phyloP scores from a whole-genome alignment of 768 basidiomycete genomes.

The Galerina marginata region DNA sequence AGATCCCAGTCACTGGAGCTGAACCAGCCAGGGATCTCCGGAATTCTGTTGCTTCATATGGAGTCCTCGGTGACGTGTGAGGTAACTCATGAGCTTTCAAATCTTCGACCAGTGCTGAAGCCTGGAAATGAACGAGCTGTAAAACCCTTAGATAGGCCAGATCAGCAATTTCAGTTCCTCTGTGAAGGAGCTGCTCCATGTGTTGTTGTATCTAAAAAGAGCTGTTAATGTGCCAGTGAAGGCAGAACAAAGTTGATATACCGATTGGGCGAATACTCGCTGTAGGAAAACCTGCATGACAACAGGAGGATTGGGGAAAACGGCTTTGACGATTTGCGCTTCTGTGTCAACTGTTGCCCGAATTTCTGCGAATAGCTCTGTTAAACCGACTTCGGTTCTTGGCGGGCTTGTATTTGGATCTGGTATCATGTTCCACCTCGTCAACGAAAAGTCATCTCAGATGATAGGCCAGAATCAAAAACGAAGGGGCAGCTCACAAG shows the following conservation, averaged over 20 bases:
- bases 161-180: slow-evolving; percentile 77
- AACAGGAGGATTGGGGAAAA: slow-evolving; percentile 94
- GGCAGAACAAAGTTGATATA: slow-evolving; percentile 40
- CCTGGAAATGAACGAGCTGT: slow-evolving; percentile 84
- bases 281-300: slow-evolving; percentile 99
- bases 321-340: slow-evolving; percentile 96
- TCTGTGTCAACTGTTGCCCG: slow-evolving; percentile 92
- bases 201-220: slow-evolving; percentile 89
- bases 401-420: slow-evolving; percentile 83
- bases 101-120: slow-evolving; percentile 83
- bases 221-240: neutral
- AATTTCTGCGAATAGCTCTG: slow-evolving; percentile 85
- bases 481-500: slow-evolving; percentile 45
- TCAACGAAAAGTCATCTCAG: neutral
- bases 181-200: slow-evolving; percentile 85
- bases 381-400: slow-evolving; percentile 77
- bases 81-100: slow-evolving; percentile 90
- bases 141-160: slow-evolving; percentile 90
- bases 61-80: slow-evolving; percentile 64
- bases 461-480: neutral
- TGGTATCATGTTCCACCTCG: slow-evolving; percentile 81
- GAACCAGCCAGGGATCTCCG: slow-evolving; percentile 56
- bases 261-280: slow-evolving; percentile 96
- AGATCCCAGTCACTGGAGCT: slow-evolving; percentile 44
- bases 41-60: slow-evolving; percentile 67